Conservation (phyloP, 73 alveolate species). For the Loxodes magnus region DNA sequence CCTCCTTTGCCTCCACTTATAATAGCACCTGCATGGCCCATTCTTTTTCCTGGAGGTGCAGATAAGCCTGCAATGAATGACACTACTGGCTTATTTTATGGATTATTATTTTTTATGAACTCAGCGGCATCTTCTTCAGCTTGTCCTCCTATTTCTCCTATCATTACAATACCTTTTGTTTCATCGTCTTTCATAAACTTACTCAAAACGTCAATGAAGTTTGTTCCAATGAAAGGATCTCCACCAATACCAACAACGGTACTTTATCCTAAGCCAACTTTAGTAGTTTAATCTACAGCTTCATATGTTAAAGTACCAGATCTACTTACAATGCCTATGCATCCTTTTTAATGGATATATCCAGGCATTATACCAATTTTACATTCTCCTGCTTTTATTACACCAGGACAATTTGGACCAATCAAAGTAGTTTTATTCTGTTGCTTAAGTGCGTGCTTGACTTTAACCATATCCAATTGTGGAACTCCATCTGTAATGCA, state of each 20-base stretch:
- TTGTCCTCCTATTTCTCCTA: slow-evolving; percentile 95
- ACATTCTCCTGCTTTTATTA: slow-evolving; percentile 95
- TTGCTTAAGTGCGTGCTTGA: slow-evolving; percentile 75
- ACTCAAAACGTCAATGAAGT: slow-evolving; percentile 87
- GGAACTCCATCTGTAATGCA: slow-evolving; percentile 97
- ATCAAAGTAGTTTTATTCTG: slow-evolving; percentile 77
- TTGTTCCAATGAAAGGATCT: slow-evolving; percentile 95
- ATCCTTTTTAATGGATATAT: slow-evolving; percentile 47
- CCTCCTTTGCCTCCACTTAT: slow-evolving; percentile 92
- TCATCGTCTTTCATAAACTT: slow-evolving; percentile 81
- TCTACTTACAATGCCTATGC: slow-evolving; percentile 64
- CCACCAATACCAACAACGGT: slow-evolving; percentile 94
- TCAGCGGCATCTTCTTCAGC: slow-evolving; percentile 92
- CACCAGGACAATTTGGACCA: slow-evolving; percentile 98
- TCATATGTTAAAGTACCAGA: slow-evolving; percentile 95
- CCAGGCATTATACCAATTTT: slow-evolving; percentile 99
- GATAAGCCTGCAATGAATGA: slow-evolving; percentile 87
- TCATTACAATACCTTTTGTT: slow-evolving; percentile 88
- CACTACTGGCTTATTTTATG: slow-evolving; percentile 79
- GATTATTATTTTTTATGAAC: slow-evolving; percentile 61
- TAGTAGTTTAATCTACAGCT: slow-evolving; percentile 90
- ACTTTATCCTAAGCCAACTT: slow-evolving; percentile 83
- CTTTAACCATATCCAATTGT: slow-evolving; percentile 77
- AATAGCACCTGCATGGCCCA: slow-evolving; percentile 99
- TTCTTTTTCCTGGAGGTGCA: slow-evolving; percentile 89